Conservation (phyloP, 2,329 filamentous ascomycete genomes). For the Cladophialophora immunda region DNA sequence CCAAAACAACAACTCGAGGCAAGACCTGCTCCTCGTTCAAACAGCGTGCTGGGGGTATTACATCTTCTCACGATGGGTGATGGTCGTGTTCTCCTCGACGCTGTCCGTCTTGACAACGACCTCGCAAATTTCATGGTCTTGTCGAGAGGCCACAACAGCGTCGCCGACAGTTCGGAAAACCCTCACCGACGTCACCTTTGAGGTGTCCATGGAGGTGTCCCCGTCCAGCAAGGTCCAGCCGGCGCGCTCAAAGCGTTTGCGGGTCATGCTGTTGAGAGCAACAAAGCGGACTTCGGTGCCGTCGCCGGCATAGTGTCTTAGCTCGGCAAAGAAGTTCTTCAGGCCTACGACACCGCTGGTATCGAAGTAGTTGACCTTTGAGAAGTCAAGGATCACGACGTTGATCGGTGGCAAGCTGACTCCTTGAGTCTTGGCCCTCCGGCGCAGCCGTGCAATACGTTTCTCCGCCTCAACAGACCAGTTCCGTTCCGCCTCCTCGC, state of each 20-base stretch:
- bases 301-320: slow-evolving; percentile 60
- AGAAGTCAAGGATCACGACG: slow-evolving; percentile 63
- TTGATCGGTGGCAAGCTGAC: slow-evolving; percentile 53
- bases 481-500: slow-evolving; percentile 53
- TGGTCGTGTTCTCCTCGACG: slow-evolving; percentile 30
- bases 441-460: slow-evolving; percentile 57
- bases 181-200: slow-evolving; percentile 23
- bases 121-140: slow-evolving; percentile 28
- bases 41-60: slow-evolving; percentile 7
- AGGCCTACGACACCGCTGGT: slow-evolving; percentile 62
- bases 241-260: slow-evolving; percentile 45
- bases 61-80: slow-evolving; percentile 33
- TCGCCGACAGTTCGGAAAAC: slow-evolving; percentile 34
- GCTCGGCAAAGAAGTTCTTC: slow-evolving; percentile 57
- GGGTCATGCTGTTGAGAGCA: slow-evolving; percentile 55
- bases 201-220: slow-evolving; percentile 16
- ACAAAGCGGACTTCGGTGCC: slow-evolving; percentile 59
- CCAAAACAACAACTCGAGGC: background rate
- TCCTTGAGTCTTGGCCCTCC: slow-evolving; percentile 46
- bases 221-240: slow-evolving; percentile 44
- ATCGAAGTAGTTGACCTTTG: slow-evolving; percentile 62
- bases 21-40: slow-evolving; percentile 3
- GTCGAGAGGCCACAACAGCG: slow-evolving; percentile 32
- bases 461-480: slow-evolving; percentile 65
- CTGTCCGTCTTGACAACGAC: slow-evolving; percentile 33